phyloP scores from a whole-genome alignment of 257 asterid genomes.

The Salvia rosmarinus region DNA sequence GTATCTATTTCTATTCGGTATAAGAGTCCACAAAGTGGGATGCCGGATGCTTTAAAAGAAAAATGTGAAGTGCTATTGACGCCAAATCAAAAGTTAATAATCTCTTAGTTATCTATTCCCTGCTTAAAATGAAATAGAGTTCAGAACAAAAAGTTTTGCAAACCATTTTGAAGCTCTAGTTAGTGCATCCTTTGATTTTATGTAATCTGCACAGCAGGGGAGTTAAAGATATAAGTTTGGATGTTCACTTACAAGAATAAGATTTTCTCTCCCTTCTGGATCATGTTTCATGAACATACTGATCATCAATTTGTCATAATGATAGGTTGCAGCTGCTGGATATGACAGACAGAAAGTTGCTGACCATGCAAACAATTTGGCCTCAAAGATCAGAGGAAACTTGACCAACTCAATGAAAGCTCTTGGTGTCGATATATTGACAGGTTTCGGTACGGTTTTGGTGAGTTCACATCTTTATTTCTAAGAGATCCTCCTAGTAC shows the following conservation, averaged over 20 bases:
- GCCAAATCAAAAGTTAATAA: constrained; percentile 8
- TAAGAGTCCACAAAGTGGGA: background rate
- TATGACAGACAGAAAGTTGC: constrained; percentile 94
- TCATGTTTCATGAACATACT: constrained; percentile 26
- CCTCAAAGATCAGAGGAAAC: constrained; percentile 82
- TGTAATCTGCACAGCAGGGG: background rate
- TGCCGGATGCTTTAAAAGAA: background rate
- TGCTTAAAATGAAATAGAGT: background rate
- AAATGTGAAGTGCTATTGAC: constrained; percentile 10
- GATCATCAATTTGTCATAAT: constrained; percentile 34
- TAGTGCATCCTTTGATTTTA: constrained; percentile 2
- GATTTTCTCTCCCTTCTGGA: constrained; percentile 5
- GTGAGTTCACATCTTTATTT: constrained; percentile 47
- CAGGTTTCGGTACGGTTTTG: constrained; percentile 84
- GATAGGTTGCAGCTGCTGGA: constrained; percentile 87
- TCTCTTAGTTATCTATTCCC: background rate
- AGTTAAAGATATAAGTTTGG: background rate
- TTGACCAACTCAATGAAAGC: constrained; percentile 90
- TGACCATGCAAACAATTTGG: constrained; percentile 90
- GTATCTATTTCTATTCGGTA: background rate
- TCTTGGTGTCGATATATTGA: constrained; percentile 94
- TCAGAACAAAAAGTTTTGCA: constrained; percentile 4
- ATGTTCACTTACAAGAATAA: constrained; percentile 9
- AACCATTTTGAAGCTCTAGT: constrained; percentile 9
- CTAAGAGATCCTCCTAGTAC: constrained; percentile 17